Base-by-base conservation (phyloP, 1,284 basidiomycete species). In the Fomitiporia mediterranea region DNA sequence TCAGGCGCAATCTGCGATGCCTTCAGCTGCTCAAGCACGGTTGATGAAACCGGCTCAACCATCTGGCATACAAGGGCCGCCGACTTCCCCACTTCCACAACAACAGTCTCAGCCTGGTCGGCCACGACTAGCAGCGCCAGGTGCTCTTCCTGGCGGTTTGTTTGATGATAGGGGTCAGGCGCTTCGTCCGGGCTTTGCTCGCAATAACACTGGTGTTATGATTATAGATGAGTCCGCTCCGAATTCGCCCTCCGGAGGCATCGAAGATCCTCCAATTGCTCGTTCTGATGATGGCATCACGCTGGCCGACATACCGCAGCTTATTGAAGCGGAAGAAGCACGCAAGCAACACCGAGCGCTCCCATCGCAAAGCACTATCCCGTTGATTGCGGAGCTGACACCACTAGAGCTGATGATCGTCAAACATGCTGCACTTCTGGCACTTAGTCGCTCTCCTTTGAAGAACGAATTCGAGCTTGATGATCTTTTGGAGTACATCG, bases 271-370 rank as follows among this genome's bases (percentile, higher is more conserved):
- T 3, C 69, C 65, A 42, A 58, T 65, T 40, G 30, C 40, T 43
- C 65, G 68, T 6, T 63, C 74, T 39, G 91, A 94, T 56, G 91
- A 95, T 58, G 88, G 86, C 3, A 86, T 98, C 65, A 98, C 96
- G 0, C 80, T 99, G 8, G 94, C 92, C n/a, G 97, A 99, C 72
- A 91, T 99, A 59, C 94, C 96, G 5, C 89, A 94, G 66, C 74
- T 98, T 4, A 85, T 96, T 71, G 91, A 95, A 67, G 92, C 88
- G 1, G 92, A 94, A 43, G 92, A 96, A 68, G 91, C 90, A 30
- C 80, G 91, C 46, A 90, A 92, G 68, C 87, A 94, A 66, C 86
- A 84, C 57, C 82, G 90, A 25, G 89, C 86, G 15, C 70, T 91
- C 23, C 89, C 89, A 1, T 75, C 85, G 28, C 82, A 90, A 69